Evolutionary conservation across 495 filamentous ascomycete species (phyloP), one percentile per base, ranked within the genome.

Genomic region (Annulohypoxylon bovei): DNA sequence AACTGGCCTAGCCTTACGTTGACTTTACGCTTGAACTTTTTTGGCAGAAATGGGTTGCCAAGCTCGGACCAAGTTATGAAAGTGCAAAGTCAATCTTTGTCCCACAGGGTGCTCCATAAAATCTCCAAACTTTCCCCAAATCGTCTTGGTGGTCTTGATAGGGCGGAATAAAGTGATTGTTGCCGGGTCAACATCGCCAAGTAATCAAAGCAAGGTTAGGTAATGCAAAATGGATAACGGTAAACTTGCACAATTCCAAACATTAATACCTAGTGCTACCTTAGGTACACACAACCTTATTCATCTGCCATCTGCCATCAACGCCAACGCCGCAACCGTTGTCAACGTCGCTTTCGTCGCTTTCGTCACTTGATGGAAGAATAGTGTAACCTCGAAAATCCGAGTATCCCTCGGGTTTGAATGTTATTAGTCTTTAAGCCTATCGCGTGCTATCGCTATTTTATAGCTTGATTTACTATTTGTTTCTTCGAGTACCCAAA

Each of bases 381-480:
- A 46, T 49, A 22, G 28, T 57, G 20, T 54, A 32, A 14, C 49
- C 20, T 64, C 22, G 30, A 35, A 64, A 39, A 9, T 33, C 47
- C 16, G 16, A 68, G 28, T 28, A 8, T 25, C 35, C 1, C n/a
- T 53, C 18, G 22, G 42, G 9, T 54, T 47, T 61, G 37, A 64
- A 67, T 58, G 37, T 42, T 30, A 60, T 59, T 44, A 32, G 27
- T 35, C 18, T 42, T 62, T 46, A 30, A 60, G 42, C 30, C 59
- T 40, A 46, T 33, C 49, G 60, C 60, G 39, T 30, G 37, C 28
- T 22, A n/a, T 56, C 22, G 37, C 28, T 22, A n/a, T 56, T 64
- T 71, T 22, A 74, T 72, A 73, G 79, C 78, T 40, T 65, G 72
- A 72, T 75, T 81, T 42, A 72, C 75, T 59, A 75, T 71, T 46